Conservation (phyloP, 2,329 filamentous ascomycete species). For the Aspergillus hortae region DNA sequence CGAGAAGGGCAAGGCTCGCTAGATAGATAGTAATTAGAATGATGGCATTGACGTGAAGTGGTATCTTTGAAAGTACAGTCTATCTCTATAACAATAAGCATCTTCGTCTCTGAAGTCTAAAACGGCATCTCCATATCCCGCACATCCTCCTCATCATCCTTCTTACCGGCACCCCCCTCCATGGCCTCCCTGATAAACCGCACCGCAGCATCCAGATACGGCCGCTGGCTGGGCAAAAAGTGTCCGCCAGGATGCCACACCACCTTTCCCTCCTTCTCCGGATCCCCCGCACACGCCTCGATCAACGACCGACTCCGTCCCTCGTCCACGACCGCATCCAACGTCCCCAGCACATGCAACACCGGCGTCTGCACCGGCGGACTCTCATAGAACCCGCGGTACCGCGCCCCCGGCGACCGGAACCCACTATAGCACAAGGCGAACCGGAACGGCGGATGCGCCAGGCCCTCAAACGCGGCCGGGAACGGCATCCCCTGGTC, state of each 20-base stretch:
- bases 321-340: slow-evolving; percentile 89
- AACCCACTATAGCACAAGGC: slow-evolving; percentile 77
- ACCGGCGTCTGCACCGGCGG: slow-evolving; percentile 73
- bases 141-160: slow-evolving; percentile 55
- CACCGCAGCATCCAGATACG: slow-evolving; percentile 72
- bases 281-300: slow-evolving; percentile 59
- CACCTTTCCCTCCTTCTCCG: slow-evolving; percentile 48
- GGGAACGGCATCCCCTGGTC: slow-evolving; percentile 47
- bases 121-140: slow-evolving; percentile 70
- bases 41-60: background rate
- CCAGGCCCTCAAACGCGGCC: slow-evolving; percentile 39
- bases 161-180: slow-evolving; percentile 33
- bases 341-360: slow-evolving; percentile 74
- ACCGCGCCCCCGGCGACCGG: slow-evolving; percentile 57
- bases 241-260: slow-evolving; percentile 84
- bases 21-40: background rate
- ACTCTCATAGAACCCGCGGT: slow-evolving; percentile 65
- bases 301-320: slow-evolving; percentile 63
- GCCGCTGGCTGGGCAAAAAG: slow-evolving; percentile 78
- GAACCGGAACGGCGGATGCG: slow-evolving; percentile 63
- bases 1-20: slow-evolving; percentile 39
- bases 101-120: slow-evolving; percentile 14
- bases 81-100: slow-evolving; percentile 8
- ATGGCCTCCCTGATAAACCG: slow-evolving; percentile 63
- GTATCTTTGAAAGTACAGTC: background rate